Evolutionary conservation across 306 rosid genomes (phyloP).

Genomic region (Boehmeria nivea): DNA sequence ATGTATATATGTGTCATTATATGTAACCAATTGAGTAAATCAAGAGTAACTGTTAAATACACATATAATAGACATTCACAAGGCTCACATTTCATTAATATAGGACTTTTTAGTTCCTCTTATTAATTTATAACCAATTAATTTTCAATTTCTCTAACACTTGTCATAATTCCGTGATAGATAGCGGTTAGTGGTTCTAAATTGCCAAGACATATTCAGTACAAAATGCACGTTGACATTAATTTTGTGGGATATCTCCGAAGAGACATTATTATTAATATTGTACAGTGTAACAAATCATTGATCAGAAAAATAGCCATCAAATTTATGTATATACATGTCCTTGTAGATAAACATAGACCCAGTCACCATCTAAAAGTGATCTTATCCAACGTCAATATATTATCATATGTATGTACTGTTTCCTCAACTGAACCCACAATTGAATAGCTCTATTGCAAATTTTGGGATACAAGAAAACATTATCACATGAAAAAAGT

Average conservation of each 20-base stretch:
- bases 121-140: no score
- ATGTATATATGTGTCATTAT: no score
- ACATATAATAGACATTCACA: no score
- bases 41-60: no score
- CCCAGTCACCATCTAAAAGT: neutral
- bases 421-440: conserved; percentile 1
- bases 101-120: no score
- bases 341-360: neutral
- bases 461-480: neutral
- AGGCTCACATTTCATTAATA: no score
- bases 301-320: neutral
- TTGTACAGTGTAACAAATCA: neutral
- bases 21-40: no score
- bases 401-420: no score
- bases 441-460: neutral
- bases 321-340: neutral
- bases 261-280: neutral
- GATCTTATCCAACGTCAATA: conserved; percentile 3
- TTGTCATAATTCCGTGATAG: no score
- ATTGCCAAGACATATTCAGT: conserved; percentile 1
- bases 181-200: no score
- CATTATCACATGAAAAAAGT: conserved; percentile 16
- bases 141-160: no score
- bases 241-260: neutral
- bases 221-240: neutral